A percentile compares a stretch with the other conserved stretches of the same genome.
Evolutionary conservation across 768 basidiomycete species (phyloP).

Genomic region (Hysterangium stoloniferum): DNA sequence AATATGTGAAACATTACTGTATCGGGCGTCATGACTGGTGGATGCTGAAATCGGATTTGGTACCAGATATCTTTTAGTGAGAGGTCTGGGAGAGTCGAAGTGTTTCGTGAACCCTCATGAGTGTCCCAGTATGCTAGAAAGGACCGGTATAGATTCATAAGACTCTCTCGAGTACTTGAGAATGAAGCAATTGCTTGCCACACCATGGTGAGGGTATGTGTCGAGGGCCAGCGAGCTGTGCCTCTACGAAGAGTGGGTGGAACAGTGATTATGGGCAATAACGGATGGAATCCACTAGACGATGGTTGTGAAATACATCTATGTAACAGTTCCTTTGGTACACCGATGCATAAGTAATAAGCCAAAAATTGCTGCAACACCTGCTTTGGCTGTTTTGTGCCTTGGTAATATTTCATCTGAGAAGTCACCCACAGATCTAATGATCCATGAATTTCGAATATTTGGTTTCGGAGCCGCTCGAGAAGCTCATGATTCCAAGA

Average conservation of each 20-base stretch:
- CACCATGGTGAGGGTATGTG: constrained; percentile 5
- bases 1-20: constrained; percentile 11
- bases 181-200: constrained; percentile 4
- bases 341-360: constrained; percentile 3
- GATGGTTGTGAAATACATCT: background rate
- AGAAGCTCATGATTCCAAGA: background rate
- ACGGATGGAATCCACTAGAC: background rate
- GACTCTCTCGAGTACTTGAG: background rate
- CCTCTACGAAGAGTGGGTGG: background rate
- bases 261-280: background rate
- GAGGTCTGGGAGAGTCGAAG: background rate
- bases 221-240: constrained; percentile 3
- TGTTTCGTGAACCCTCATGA: background rate
- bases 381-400: background rate
- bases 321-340: background rate
- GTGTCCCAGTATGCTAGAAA: constrained; percentile 2
- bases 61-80: background rate
- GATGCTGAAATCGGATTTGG: constrained; percentile 6
- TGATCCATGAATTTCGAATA: background rate
- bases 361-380: constrained; percentile 5
- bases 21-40: constrained; percentile 9
- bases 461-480: constrained; percentile 3
- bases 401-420: constrained; percentile 5
- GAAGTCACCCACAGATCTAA: constrained; percentile 4
- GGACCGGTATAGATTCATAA: background rate